phyloP scores from a whole-genome alignment of 805 yeast species.

The Candida fluviatilis region DNA sequence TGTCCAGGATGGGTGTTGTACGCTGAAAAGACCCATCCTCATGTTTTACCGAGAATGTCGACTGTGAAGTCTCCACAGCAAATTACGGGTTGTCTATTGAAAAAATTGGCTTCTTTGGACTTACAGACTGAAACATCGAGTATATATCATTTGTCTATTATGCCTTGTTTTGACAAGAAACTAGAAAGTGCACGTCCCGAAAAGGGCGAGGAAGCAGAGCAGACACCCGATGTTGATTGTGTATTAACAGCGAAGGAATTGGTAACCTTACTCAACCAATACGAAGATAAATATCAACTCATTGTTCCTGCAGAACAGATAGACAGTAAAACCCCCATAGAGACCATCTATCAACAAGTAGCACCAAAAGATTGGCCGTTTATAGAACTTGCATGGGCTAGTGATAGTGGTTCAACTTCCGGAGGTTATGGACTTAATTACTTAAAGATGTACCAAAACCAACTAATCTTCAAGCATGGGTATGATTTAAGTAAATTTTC shows the following conservation, averaged over 20 bases:
- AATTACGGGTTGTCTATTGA: slow-evolving; percentile 77
- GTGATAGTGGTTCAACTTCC: slow-evolving; percentile 74
- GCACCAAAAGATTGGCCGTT: slow-evolving; percentile 67
- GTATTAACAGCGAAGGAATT: slow-evolving; percentile 90
- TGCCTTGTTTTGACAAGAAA: slow-evolving; percentile 98
- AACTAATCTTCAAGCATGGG: slow-evolving; percentile 13
- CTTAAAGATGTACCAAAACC: slow-evolving; percentile 36
- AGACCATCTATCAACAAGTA: slow-evolving; percentile 19
- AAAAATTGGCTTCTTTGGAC: slow-evolving; percentile 41
- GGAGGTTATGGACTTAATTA: slow-evolving; percentile 88
- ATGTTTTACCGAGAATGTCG: slow-evolving; percentile 65
- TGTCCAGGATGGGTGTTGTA: slow-evolving; percentile 98
- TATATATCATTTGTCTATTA: slow-evolving; percentile 77
- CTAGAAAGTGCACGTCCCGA: slow-evolving; percentile 90
- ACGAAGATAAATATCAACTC: slow-evolving; percentile 34
- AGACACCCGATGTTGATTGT: slow-evolving; percentile 72
- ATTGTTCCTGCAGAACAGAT: slow-evolving; percentile 14
- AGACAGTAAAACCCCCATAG: slow-evolving; percentile 8
- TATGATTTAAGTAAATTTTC: slow-evolving; percentile 16
- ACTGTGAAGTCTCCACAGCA: slow-evolving; percentile 89
- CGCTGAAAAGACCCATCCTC: slow-evolving; percentile 93
- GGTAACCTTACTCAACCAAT: slow-evolving; percentile 63
- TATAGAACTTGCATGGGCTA: slow-evolving; percentile 59
- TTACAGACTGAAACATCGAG: slow-evolving; percentile 26
- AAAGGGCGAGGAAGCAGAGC: slow-evolving; percentile 14